phyloP scores from a whole-genome alignment of 2,329 filamentous ascomycete genomes.

The Madurella fahalii region DNA sequence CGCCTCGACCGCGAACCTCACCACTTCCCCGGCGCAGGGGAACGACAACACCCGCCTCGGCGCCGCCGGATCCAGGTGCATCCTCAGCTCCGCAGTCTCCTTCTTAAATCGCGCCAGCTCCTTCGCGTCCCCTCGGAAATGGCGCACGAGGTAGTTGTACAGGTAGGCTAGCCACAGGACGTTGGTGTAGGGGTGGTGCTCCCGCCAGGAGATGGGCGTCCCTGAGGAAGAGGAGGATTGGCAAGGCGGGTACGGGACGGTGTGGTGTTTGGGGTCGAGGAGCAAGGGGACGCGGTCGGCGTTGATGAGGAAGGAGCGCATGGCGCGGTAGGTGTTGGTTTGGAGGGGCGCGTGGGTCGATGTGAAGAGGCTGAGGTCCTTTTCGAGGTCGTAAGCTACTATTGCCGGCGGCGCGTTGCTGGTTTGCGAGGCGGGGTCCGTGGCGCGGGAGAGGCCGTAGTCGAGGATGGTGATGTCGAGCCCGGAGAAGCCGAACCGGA shows the following conservation, averaged over 20 bases:
- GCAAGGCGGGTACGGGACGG: conserved; percentile 37
- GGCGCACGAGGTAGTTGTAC: conserved; percentile 48
- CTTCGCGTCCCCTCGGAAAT: conserved; percentile 45
- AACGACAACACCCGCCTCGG: conserved; percentile 47
- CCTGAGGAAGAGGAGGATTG: conserved; percentile 33
- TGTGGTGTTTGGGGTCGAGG: conserved; percentile 42
- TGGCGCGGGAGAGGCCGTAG: conserved; percentile 60
- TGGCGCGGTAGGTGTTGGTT: conserved; percentile 59
- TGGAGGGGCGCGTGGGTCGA: conserved; percentile 54
- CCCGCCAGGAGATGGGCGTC: conserved; percentile 49
- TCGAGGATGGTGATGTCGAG: conserved; percentile 62
- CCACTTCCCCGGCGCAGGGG: conserved; percentile 52
- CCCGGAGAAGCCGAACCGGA: conserved; percentile 55
- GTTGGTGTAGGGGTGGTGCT: conserved; percentile 58
- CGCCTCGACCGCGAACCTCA: conserved; percentile 53
- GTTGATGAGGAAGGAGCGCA: conserved; percentile 54
- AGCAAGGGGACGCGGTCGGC: conserved; percentile 47
- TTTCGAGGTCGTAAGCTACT: conserved; percentile 53
- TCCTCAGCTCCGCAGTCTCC: conserved; percentile 50
- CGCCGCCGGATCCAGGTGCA: conserved; percentile 50
- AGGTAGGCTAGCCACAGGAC: conserved; percentile 62
- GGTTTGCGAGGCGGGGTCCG: conserved; percentile 29
- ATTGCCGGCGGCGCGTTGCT: not conserved
- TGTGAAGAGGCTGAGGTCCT: conserved; percentile 56
- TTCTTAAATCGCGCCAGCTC: conserved; percentile 45